These are phyloP conservation scores for Sugiyamaella marilandica DNA, from an alignment of 805 yeast genomes.

Conservation along the genomic window DNA sequence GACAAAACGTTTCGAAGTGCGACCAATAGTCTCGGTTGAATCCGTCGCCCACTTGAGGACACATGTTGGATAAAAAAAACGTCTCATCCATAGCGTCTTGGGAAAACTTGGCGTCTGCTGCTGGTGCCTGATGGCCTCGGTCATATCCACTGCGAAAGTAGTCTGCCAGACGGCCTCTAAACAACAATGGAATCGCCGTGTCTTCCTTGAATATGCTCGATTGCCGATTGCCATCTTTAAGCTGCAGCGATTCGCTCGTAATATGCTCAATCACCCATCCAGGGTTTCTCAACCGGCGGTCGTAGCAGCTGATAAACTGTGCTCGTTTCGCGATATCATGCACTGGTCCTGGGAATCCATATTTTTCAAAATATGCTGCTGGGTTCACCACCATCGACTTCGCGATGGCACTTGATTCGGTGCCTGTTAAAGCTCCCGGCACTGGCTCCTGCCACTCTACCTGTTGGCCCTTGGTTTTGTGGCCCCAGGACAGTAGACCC, in stretches of 20 bases:
- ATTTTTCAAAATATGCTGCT: slow-evolving; percentile 68
- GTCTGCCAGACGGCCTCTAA: slow-evolving; percentile 74
- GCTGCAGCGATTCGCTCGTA: slow-evolving; percentile 59
- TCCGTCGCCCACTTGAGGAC: slow-evolving; percentile 97
- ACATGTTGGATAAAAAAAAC: slow-evolving; percentile 80
- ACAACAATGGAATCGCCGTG: slow-evolving; percentile 67
- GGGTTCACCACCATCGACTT: slow-evolving; percentile 53
- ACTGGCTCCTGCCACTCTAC: background rate
- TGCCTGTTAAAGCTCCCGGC: background rate
- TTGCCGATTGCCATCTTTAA: slow-evolving; percentile 57
- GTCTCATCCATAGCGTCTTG: slow-evolving; percentile 96
- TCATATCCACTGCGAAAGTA: slow-evolving; percentile 95
- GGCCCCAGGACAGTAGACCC: background rate
- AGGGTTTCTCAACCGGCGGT: slow-evolving; percentile 81
- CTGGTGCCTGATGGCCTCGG: slow-evolving; percentile 96
- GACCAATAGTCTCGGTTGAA: slow-evolving; percentile 99
- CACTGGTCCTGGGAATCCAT: slow-evolving; percentile 93
- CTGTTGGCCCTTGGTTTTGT: background rate
- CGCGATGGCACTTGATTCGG: background rate
- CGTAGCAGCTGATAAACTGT: slow-evolving; percentile 83
- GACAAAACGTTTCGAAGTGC: slow-evolving; percentile 82
- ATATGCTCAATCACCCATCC: slow-evolving; percentile 76
- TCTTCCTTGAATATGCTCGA: slow-evolving; percentile 85
- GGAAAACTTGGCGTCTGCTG: slow-evolving; percentile 90
- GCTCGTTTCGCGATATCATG: slow-evolving; percentile 71